Percentiles rank a stretch among this genome's conserved stretches.
Evolutionary conservation across 1,284 basidiomycete species (phyloP).

Genomic region (Marasmius tenuissimus): DNA sequence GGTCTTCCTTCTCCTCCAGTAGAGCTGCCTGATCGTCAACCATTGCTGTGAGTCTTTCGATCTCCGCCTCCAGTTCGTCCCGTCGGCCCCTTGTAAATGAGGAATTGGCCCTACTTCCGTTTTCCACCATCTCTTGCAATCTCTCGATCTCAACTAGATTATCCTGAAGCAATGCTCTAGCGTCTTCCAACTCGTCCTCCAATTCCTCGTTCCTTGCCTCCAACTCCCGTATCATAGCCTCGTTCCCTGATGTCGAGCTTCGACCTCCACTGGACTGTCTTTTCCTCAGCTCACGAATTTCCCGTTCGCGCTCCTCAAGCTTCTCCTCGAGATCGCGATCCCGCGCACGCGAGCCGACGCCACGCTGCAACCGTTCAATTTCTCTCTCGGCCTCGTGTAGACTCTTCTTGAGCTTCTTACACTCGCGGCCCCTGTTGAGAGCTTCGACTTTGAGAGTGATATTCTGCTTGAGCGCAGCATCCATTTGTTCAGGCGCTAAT

Average conservation of each 20-base stretch:
- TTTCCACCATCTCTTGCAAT: slow-evolving; percentile 62
- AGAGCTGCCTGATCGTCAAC: slow-evolving; percentile 66
- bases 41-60: slow-evolving; percentile 65
- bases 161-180: slow-evolving; percentile 68
- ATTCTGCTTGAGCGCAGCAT: slow-evolving; percentile 90
- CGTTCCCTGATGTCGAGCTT: slow-evolving; percentile 31
- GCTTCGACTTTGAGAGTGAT: slow-evolving; percentile 93
- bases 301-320: slow-evolving; percentile 66
- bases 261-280: slow-evolving; percentile 37
- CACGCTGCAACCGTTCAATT: slow-evolving; percentile 68
- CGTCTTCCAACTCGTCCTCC: slow-evolving; percentile 70
- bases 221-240: slow-evolving; percentile 50
- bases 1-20: slow-evolving; percentile 58
- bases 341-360: slow-evolving; percentile 43
- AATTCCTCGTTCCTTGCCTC: slow-evolving; percentile 65
- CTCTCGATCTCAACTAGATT: slow-evolving; percentile 75
- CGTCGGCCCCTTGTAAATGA: slow-evolving; percentile 31
- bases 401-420: slow-evolving; percentile 90
- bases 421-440: slow-evolving; percentile 86
- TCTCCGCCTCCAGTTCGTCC: slow-evolving; percentile 40
- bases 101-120: slow-evolving; percentile 39
- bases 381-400: slow-evolving; percentile 82
- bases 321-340: slow-evolving; percentile 71
- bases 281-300: slow-evolving; percentile 59
- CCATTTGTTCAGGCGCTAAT: slow-evolving; percentile 89